Percentiles rank a stretch among this genome's conserved stretches.
These are phyloP conservation scores for Dillenia turbinata DNA, from an alignment of 164 flowering plant genomes.

Conservation along the genomic window DNA sequence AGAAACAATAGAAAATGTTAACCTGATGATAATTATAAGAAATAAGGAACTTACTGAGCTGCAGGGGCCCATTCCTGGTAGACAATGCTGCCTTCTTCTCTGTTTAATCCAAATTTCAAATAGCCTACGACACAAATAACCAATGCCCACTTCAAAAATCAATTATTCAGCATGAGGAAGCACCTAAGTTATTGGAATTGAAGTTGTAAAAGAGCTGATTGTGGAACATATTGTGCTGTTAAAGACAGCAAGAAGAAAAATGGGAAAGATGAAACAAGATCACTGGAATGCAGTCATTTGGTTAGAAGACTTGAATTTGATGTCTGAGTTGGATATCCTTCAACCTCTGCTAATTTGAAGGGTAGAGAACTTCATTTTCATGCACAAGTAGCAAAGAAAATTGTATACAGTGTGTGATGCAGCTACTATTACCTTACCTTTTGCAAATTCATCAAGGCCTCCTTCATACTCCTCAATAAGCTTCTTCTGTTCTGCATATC, in stretches of 20 bases:
- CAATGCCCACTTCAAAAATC: neutral
- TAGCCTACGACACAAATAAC: constrained; percentile 46
- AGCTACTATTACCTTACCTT: constrained; percentile 38
- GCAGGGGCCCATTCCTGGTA: constrained; percentile 99
- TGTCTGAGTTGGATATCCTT: too few relatives aligned
- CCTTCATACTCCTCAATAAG: constrained; percentile 78
- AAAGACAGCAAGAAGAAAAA: constrained; percentile 1
- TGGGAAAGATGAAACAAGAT: too few relatives aligned
- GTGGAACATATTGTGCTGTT: too few relatives aligned
- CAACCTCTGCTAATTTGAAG: too few relatives aligned
- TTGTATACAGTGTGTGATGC: neutral
- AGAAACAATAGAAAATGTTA: neutral
- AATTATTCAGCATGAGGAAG: neutral
- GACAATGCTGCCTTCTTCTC: constrained; percentile 69
- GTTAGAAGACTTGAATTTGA: too few relatives aligned
- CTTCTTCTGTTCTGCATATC: constrained; percentile 57
- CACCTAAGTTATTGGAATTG: neutral
- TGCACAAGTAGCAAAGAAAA: constrained; percentile 1
- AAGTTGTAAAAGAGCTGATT: too few relatives aligned
- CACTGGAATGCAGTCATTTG: too few relatives aligned
- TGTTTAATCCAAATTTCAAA: constrained; percentile 82
- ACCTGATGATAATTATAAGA: neutral
- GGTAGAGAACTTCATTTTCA: too few relatives aligned
- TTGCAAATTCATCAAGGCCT: constrained; percentile 79
- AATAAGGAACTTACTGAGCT: constrained; percentile 65